Evolutionary conservation across 140 eudicot species (phyloP), one percentile per base, ranked within the genome.

Genomic region (Bidens hawaiensis): DNA sequence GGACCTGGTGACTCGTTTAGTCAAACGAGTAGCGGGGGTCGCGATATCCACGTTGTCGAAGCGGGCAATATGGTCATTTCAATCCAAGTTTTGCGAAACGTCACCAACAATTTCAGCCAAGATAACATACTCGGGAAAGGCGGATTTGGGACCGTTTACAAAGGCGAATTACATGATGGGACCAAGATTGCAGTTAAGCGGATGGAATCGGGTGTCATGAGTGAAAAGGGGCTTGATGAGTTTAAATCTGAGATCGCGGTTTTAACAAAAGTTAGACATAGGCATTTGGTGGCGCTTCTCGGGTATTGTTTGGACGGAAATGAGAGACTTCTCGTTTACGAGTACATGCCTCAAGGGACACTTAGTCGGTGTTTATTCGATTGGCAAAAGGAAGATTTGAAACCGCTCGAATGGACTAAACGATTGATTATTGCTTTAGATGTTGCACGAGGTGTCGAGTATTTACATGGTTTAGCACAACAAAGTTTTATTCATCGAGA

Each of bases 381-480:
- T 41, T 83, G 90, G 90, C 62, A 75, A 30, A 78, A 69, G 50
- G 90, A 83, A 77, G 77, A 74, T 8, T 71, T 83, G 63, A 83
- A 80, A n/a, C 86, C 90, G 27, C 86, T 80, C 31, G 90, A 83
- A 60, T 83, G 86, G 90, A 76, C 79, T 0, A 80, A 75, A 48
- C 58, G 90, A 55, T 51, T 83, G 46, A 80, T 46, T 40, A 67
- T 83, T 25, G 90, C 90, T 7, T 73, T 83, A 41, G 97, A 89
- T 79, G 97, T 89, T 40, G 97, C 97, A 15, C 75, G 95, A 31
- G 97, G 93, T 16, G 95, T 89, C 23, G 97, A 89, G 49, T 89
- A 89, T 75, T 71, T 89, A 31, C 97, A 89, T 52, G 76, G 84
- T 27, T 72, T 89, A 64, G 97, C 97, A 28, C 95, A 81, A 16